Base-by-base conservation (phyloP, 202 grass and related monocot species). In the Elaeis oleifera region DNA sequence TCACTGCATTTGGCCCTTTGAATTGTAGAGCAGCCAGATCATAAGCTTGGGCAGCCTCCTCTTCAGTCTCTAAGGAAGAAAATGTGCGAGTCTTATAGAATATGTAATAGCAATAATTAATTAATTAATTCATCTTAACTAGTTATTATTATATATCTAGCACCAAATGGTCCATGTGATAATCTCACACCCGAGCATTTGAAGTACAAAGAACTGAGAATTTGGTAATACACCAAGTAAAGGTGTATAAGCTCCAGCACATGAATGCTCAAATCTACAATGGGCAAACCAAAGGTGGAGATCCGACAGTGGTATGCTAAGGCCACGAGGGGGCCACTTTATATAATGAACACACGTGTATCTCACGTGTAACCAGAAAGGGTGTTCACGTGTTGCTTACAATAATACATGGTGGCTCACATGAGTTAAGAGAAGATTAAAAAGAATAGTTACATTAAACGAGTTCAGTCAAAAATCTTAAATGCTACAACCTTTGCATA, bases 1-100 rank as follows among this genome's bases (percentile, higher is more conserved):
- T 96, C 59, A 96, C 84, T 0, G 92, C 87, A 56, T 83, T 91
- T 58, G 73, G 67, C 6, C 92, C 92, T 73, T 87, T 68, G 71
- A 89, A 83, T 71, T 91, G 77, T 5, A 96, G 85, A 5, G 92
- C 92, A 1, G 92, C 92, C 15, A 96, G 84, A 80, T 96, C 92
- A 32, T 96, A 96, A 6, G 92, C 92, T 73, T 85, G 83, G 6
- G 92, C 92, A 60, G 92, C 92, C 74, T 89, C 92, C 62, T 96
- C 92, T 72, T 96, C 81, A 20, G 92, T 96, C 68, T 81, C 92
- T 96, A 68, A 18, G 65, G 15, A 56, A 76, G 61, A n/a, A 63
- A 66, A 1, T 1, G 18, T 9, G 5, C 6, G 31, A 32, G 52
- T 18, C 31, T 23, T 1, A 67, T 15, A 22, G 26, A 50, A 23